These are phyloP conservation scores for Jamesozyma spencerorum DNA, from an alignment of 805 yeast species.

Conservation along the genomic window DNA sequence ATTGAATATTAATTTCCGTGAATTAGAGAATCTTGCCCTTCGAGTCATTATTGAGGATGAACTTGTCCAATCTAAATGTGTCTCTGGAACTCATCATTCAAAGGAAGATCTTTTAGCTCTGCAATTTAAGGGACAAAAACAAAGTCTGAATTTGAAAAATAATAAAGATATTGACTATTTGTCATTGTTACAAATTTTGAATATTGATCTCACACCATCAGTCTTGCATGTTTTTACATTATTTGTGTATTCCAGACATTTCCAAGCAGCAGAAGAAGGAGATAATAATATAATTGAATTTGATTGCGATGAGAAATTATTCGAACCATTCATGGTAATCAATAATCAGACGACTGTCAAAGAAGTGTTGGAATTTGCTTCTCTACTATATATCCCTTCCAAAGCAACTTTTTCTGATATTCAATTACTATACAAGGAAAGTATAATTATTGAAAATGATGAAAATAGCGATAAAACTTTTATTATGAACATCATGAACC, in stretches of 20 bases:
- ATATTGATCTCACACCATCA: constrained; percentile 31
- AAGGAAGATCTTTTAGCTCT: constrained; percentile 15
- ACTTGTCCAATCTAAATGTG: not conserved
- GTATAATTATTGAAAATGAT: constrained; percentile 7
- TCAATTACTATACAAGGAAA: constrained; percentile 24
- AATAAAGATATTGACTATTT: constrained; percentile 9
- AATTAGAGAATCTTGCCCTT: constrained; percentile 13
- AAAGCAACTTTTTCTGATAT: constrained; percentile 16
- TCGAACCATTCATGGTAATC: constrained; percentile 16
- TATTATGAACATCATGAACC: constrained; percentile 14
- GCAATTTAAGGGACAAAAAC: constrained; percentile 18
- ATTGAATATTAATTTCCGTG: constrained; percentile 10
- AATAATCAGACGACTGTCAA: constrained; percentile 18
- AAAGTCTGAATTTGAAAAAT: constrained; percentile 8
- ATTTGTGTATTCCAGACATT: constrained; percentile 22
- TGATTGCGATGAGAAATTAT: constrained; percentile 19
- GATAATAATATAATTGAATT: constrained; percentile 12
- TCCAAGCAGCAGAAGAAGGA: constrained; percentile 7
- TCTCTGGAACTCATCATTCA: constrained; percentile 8
- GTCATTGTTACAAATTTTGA: constrained; percentile 23
- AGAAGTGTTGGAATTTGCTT: constrained; percentile 22
- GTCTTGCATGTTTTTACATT: constrained; percentile 24
- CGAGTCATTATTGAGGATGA: constrained; percentile 15
- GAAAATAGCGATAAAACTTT: constrained; percentile 15
- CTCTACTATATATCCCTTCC: constrained; percentile 19